Conservation (phyloP, 805 yeast species). For the Dipodascus albidus region DNA sequence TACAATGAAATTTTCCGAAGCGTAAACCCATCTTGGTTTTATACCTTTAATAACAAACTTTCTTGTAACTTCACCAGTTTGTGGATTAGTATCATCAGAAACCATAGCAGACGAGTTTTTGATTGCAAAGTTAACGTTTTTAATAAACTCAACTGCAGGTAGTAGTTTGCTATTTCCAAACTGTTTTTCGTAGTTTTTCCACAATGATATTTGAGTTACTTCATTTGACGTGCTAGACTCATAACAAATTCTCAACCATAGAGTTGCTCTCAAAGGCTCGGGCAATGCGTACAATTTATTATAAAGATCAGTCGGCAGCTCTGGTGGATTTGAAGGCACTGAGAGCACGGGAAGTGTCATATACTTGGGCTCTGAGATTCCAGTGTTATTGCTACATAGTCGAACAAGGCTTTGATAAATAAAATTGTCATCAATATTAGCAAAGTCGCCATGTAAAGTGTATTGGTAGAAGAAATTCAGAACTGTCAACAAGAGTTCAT, state of each 20-base stretch:
- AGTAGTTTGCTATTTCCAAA: conserved; percentile 53
- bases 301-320: conserved; percentile 41
- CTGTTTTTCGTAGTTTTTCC: conserved; percentile 90
- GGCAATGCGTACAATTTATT: conserved; percentile 50
- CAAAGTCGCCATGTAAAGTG: conserved; percentile 38
- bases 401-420: conserved; percentile 44
- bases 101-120: conserved; percentile 90
- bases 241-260: conserved; percentile 90
- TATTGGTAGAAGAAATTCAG: conserved; percentile 79
- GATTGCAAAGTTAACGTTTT: conserved; percentile 84
- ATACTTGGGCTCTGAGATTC: conserved; percentile 25
- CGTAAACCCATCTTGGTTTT: conserved; percentile 55
- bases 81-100: conserved; percentile 48
- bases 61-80: conserved; percentile 28
- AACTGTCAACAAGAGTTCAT: conserved; percentile 59
- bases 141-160: conserved; percentile 95
- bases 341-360: conserved; percentile 27
- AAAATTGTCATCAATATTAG: conserved; percentile 23
- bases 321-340: conserved; percentile 58
- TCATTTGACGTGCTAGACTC: conserved; percentile 68
- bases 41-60: conserved; percentile 90
- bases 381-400: conserved; percentile 40
- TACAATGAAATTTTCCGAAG: conserved; percentile 14
- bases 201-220: conserved; percentile 87
- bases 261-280: conserved; percentile 86